These are phyloP conservation scores for Triadica sebifera DNA, from an alignment of 345 rosid species.

Conservation along the genomic window DNA sequence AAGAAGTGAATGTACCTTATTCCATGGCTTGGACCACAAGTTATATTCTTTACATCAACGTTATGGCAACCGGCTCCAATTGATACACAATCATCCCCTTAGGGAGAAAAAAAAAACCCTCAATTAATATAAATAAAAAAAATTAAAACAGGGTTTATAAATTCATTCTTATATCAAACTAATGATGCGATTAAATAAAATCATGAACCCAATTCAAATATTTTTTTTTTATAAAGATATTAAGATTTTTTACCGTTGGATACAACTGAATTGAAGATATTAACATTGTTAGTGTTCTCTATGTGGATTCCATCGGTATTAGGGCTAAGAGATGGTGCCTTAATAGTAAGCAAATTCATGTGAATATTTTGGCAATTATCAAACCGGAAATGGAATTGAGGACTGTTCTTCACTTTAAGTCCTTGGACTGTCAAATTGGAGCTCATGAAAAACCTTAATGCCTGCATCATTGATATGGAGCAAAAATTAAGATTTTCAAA, in stretches of 20 bases:
- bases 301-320: slow-evolving; percentile 48
- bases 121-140: no score
- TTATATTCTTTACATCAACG: slow-evolving; percentile 28
- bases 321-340: slow-evolving; percentile 37
- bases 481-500: no score
- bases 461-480: slow-evolving; percentile 20
- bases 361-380: slow-evolving; percentile 22
- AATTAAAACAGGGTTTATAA: no score
- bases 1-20: slow-evolving; percentile 23
- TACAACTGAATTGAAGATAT: slow-evolving; percentile 20
- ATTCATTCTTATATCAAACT: no score
- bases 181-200: no score
- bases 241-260: slow-evolving; percentile 21
- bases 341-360: slow-evolving; percentile 28
- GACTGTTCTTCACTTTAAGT: slow-evolving; percentile 50
- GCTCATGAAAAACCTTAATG: slow-evolving; percentile 34
- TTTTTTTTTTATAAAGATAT: no score
- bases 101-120: no score
- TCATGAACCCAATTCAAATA: no score
- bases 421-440: slow-evolving; percentile 72
- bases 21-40: slow-evolving; percentile 43
- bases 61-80: slow-evolving; percentile 36
- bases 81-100: slow-evolving; percentile 45
- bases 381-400: slow-evolving; percentile 38
- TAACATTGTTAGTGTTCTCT: slow-evolving; percentile 30